Conservation (phyloP, 768 basidiomycete species). For the Mycena galopus region DNA sequence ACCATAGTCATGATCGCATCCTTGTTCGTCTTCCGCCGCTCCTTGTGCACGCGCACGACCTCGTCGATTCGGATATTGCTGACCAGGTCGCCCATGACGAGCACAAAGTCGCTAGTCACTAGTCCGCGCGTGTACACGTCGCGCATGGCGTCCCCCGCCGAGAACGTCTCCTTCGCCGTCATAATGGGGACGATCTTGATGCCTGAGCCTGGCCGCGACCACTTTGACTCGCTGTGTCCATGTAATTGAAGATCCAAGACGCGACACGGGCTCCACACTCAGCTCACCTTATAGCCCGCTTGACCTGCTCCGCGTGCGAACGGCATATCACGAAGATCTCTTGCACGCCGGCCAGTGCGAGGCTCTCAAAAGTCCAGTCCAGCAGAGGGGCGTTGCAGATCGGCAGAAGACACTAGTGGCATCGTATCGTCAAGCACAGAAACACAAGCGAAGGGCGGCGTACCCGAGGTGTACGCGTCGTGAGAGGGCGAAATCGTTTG, state of each 20-base stretch:
- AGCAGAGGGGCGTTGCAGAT: constrained; percentile 94
- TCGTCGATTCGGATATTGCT: constrained; percentile 94
- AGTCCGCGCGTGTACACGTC: constrained; percentile 94
- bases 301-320: constrained; percentile 89
- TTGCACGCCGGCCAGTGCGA: constrained; percentile 94
- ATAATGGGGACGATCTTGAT: constrained; percentile 89
- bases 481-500: constrained; percentile 92
- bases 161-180: constrained; percentile 88
- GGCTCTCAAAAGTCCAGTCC: constrained; percentile 96
- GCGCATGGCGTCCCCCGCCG: constrained; percentile 92
- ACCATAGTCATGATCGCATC: constrained; percentile 98
- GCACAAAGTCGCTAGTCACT: constrained; percentile 91
- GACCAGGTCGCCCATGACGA: constrained; percentile 92
- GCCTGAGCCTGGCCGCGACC: constrained; percentile 83
- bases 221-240: constrained; percentile 79
- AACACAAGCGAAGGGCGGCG: constrained; percentile 31
- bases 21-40: constrained; percentile 86
- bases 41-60: constrained; percentile 90
- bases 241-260: constrained; percentile 17
- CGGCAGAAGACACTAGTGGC: constrained; percentile 85
- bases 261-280: constrained; percentile 19
- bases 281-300: constrained; percentile 84
- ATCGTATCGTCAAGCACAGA: constrained; percentile 24
- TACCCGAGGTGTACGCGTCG: constrained; percentile 88
- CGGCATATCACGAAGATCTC: constrained; percentile 96